Percentiles rank a stretch among this genome's conserved stretches.
Conservation (phyloP, 2,329 filamentous ascomycete genomes). For the Scedosporium boydii region DNA sequence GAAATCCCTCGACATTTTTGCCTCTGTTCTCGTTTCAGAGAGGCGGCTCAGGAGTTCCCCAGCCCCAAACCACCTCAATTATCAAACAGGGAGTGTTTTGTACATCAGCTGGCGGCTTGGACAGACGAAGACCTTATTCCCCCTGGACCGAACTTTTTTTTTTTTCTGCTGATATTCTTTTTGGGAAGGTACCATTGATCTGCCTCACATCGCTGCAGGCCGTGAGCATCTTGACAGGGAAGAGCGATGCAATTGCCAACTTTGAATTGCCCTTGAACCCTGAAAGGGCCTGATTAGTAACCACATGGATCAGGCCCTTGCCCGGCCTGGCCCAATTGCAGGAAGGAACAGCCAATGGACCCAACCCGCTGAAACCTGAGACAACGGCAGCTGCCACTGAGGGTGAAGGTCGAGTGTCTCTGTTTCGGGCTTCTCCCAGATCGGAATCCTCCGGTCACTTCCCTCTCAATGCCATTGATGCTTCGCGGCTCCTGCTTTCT, state of each 20-base stretch:
- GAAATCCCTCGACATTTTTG: background rate
- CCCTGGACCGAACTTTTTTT: background rate
- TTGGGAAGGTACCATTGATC: background rate
- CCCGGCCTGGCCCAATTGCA: background rate
- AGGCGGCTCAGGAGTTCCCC: background rate
- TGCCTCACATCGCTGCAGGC: background rate
- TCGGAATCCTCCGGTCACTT: background rate
- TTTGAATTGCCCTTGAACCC: background rate
- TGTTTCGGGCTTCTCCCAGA: background rate
- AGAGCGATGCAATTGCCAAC: background rate
- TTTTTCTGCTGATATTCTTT: background rate
- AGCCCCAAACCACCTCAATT: background rate
- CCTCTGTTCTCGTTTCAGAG: background rate
- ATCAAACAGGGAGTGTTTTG: slow-evolving; percentile 1
- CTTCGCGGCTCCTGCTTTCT: background rate
- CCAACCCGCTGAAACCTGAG: background rate
- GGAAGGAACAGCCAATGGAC: background rate
- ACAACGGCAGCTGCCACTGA: background rate
- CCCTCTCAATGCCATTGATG: background rate
- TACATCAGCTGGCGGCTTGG: background rate
- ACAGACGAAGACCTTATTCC: background rate
- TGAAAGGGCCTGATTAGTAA: background rate
- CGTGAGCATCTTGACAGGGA: background rate
- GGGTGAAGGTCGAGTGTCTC: background rate
- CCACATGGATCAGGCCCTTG: background rate